phyloP scores from a whole-genome alignment of 2,329 filamentous ascomycete genomes.

The Pseudogymnoascus sp. region DNA sequence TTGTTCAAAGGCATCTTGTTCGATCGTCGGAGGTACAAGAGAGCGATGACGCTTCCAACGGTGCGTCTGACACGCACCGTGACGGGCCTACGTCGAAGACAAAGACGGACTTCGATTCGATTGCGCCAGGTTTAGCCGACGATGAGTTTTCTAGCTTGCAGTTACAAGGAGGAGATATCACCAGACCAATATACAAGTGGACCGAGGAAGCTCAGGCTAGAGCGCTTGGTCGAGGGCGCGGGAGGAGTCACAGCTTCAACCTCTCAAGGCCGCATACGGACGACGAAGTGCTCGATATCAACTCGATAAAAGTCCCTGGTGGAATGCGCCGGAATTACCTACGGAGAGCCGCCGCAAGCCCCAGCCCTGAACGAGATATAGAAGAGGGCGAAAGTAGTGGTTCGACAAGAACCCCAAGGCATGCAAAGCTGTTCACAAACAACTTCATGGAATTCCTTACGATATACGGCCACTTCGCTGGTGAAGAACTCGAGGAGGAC shows the following conservation, averaged over 20 bases:
- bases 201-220: slow-evolving; percentile 76
- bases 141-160: slow-evolving; percentile 91
- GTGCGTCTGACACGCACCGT: slow-evolving; percentile 28
- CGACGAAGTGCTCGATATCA: slow-evolving; percentile 73
- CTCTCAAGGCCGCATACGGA: slow-evolving; percentile 69
- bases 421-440: slow-evolving; percentile 66
- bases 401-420: slow-evolving; percentile 30
- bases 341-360: slow-evolving; percentile 62
- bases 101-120: slow-evolving; percentile 25
- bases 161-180: slow-evolving; percentile 90
- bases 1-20: slow-evolving; percentile 82
- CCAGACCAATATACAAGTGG: slow-evolving; percentile 92
- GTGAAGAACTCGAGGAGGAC: slow-evolving; percentile 93
- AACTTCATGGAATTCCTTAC: slow-evolving; percentile 95
- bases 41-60: slow-evolving; percentile 15
- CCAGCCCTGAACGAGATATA: slow-evolving; percentile 33
- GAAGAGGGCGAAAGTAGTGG: slow-evolving; percentile 30
- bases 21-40: slow-evolving; percentile 48
- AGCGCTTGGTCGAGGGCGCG: slow-evolving; percentile 43
- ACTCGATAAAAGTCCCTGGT: slow-evolving; percentile 84
- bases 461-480: slow-evolving; percentile 93
- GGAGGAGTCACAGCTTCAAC: slow-evolving; percentile 83
- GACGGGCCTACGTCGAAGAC: slow-evolving; percentile 26
- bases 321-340: slow-evolving; percentile 90
- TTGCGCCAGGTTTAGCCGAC: slow-evolving; percentile 39